These are phyloP conservation scores for Pythium sp. DNA, from an alignment of 352 stramenopile species.

Conservation along the genomic window DNA sequence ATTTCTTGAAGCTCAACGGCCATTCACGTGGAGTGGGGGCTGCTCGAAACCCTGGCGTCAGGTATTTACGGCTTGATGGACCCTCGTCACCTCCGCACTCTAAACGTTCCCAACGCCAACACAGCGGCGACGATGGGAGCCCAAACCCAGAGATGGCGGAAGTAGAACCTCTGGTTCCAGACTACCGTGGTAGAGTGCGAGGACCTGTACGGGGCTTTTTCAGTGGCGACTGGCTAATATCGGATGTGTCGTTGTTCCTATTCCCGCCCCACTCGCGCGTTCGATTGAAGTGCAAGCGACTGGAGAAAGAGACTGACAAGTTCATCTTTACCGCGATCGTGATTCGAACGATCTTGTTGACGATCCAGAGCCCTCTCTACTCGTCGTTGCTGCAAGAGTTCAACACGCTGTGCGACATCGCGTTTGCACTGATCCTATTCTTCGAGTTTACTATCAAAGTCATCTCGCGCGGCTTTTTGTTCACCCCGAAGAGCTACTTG, in stretches of 20 bases:
- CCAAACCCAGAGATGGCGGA: neutral
- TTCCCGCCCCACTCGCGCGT: conserved; percentile 72
- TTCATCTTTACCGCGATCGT: conserved; percentile 84
- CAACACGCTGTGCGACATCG: conserved; percentile 64
- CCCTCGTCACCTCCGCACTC: conserved; percentile 1
- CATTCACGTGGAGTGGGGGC: conserved; percentile 25
- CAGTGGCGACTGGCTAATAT: conserved; percentile 66
- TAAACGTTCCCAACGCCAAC: conserved; percentile 4
- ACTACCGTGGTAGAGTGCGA: conserved; percentile 2
- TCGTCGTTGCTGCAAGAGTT: conserved; percentile 79
- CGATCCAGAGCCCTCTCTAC: conserved; percentile 75
- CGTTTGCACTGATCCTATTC: conserved; percentile 69
- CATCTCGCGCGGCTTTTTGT: conserved; percentile 70
- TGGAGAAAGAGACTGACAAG: conserved; percentile 83
- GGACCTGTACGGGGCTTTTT: conserved; percentile 48
- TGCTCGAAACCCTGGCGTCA: conserved; percentile 2
- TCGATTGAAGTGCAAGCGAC: conserved; percentile 56
- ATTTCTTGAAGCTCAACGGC: conserved; percentile 71
- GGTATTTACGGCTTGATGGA: conserved; percentile 17
- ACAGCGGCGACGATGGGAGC: neutral
- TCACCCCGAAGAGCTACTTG: conserved; percentile 78
- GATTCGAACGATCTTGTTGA: conserved; percentile 70
- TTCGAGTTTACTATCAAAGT: conserved; percentile 88
- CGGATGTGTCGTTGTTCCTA: conserved; percentile 75
- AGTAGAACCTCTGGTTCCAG: neutral